Conservation (phyloP, 306 rosid species). For the Prunus mira region DNA sequence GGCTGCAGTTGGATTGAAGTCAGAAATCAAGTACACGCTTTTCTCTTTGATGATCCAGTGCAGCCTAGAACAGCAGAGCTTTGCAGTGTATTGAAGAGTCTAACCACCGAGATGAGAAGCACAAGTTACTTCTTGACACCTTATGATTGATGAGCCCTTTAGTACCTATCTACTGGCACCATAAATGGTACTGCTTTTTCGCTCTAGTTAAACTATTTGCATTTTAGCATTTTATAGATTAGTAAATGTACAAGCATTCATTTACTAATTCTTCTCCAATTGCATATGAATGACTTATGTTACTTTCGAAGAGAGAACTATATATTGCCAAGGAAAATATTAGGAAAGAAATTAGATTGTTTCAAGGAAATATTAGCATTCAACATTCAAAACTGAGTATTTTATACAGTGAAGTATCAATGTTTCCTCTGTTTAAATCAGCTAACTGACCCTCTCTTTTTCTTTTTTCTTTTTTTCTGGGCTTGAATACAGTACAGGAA, state of each 20-base stretch:
- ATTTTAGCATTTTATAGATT: background rate
- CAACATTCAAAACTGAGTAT: background rate
- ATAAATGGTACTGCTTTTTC: background rate
- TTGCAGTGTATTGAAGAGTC: conserved; percentile 31
- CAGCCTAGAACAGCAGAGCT: conserved; percentile 45
- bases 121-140: conserved; percentile 30
- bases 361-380: background rate
- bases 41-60: conserved; percentile 48
- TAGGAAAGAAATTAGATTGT: background rate
- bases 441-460: background rate
- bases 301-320: background rate
- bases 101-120: conserved; percentile 53
- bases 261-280: background rate
- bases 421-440: background rate
- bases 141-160: conserved; percentile 25
- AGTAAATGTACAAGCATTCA: background rate
- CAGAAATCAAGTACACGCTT: conserved; percentile 45
- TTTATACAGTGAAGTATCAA: background rate
- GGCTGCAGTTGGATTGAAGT: conserved; percentile 84
- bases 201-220: background rate
- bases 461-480: background rate
- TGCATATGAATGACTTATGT: background rate
- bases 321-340: background rate
- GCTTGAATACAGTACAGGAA: background rate
- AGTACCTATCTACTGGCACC: background rate